Evolutionary conservation across 2,329 filamentous ascomycete species (phyloP), one percentile per base, ranked within the genome.

Genomic region (Ophiocordyceps robertsii): DNA sequence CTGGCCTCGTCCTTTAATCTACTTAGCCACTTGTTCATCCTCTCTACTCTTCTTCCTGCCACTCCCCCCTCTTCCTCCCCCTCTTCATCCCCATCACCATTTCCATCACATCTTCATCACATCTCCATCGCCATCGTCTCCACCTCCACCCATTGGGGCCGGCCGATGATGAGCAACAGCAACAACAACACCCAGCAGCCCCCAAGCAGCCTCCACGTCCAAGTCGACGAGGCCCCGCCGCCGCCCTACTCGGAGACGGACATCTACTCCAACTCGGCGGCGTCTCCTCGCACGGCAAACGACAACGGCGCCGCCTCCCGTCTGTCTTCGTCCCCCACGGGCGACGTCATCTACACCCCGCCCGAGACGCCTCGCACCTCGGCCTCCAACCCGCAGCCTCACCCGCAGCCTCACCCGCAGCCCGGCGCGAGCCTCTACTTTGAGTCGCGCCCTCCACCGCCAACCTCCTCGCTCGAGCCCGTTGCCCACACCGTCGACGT

Each of bases 221-320:
- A 44, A 14, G 46, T 39, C 11, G 58, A 65, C 43, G 62, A 70
- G 45, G 53, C 57, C 8, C 70, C 73, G 6, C 33, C 33, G 36
- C 72, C 73, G 5, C 74, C 75, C 6, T 78, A 78, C 50, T 68
- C 68, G 33, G 73, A 75, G 55, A 75, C 70, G 14, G 73, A 77
- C 53, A 66, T 73, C 32, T 73, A 68, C 58, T 74, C 70, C 13
- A 61, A 53, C 40, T 58, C 68, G 4, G 61, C 47, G 43, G 12
- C 52, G 11, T 40, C 51, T 38, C 49, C 52, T 42, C 45, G 55
- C 50, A 55, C 47, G 46, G 44, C 52, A 40, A 54, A 59, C 40
- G 63, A 67, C 43, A 57, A 62, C 49, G 55, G 51, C 31, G 62
- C 14, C 14, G 33, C 64, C n/a, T 57, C 60, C 17, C 52, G 47